A percentile compares a stretch with the other conserved stretches of the same genome.
These are phyloP conservation scores for Kokia cookei DNA, from an alignment of 441 rosid species.

Conservation along the genomic window DNA sequence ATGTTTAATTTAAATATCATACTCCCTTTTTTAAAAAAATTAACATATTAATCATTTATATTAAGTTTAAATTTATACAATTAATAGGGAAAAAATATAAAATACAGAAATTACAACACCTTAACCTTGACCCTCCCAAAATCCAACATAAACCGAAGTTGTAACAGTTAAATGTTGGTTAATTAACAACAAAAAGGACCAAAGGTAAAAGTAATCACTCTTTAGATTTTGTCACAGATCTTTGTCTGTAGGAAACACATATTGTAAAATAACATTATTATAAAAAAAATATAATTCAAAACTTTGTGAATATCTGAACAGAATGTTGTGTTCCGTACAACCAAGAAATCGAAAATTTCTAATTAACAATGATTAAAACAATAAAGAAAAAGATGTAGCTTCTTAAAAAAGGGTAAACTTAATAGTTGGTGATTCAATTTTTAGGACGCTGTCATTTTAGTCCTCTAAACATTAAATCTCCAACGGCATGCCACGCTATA, in stretches of 20 bases:
- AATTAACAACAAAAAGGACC: neutral
- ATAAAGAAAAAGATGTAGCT: neutral
- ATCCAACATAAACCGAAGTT: neutral
- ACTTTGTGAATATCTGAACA: neutral
- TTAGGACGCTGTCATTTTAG: too few relatives aligned
- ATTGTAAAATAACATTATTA: neutral
- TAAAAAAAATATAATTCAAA: neutral
- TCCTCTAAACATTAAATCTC: too few relatives aligned
- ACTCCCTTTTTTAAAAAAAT: too few relatives aligned
- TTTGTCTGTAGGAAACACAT: neutral
- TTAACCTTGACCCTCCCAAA: neutral
- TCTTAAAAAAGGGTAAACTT: too few relatives aligned
- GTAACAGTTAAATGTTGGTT: neutral
- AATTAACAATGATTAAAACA: neutral
- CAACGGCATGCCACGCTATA: rapidly evolving
- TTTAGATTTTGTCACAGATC: neutral
- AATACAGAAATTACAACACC: neutral
- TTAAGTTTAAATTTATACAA: neutral
- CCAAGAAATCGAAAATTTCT: neutral
- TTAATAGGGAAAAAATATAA: neutral
- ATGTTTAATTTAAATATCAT: too few relatives aligned
- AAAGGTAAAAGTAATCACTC: neutral
- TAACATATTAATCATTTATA: too few relatives aligned
- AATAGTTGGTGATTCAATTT: too few relatives aligned
- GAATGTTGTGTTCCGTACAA: neutral